phyloP scores from a whole-genome alignment of 2,329 filamentous ascomycete genomes.

The Diaporthe humulicola region DNA sequence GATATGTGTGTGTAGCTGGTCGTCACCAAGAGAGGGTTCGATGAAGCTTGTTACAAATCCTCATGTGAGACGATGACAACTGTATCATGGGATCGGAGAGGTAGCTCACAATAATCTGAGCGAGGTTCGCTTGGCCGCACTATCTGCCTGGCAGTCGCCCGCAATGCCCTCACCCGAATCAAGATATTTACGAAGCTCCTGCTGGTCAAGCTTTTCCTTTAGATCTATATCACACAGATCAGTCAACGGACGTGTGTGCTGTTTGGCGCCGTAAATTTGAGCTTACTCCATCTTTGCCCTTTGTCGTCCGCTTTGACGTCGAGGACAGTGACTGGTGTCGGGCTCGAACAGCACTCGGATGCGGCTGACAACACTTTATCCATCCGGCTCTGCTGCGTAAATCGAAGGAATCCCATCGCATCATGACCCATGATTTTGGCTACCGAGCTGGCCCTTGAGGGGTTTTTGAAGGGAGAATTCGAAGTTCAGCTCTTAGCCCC shows the following conservation, averaged over 20 bases:
- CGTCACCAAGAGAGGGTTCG: neutral
- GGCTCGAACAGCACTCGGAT: neutral
- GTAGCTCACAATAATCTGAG: neutral
- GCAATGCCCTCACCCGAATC: neutral
- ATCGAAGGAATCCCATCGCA: neutral
- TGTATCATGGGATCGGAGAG: neutral
- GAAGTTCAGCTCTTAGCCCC: neutral
- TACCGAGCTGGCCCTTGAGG: neutral
- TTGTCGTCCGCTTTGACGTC: too few relatives aligned
- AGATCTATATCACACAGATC: neutral
- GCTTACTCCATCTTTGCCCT: neutral
- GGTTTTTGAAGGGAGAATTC: neutral
- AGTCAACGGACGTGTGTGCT: neutral
- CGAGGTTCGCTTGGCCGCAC: neutral
- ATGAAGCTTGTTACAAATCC: neutral
- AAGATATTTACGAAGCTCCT: neutral
- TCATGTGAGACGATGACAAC: neutral
- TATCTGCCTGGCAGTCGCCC: neutral
- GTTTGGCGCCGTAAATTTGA: fast-evolving
- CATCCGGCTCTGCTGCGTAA: neutral
- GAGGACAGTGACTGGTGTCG: neutral
- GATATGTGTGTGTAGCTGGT: neutral
- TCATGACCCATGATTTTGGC: neutral
- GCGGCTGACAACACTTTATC: neutral
- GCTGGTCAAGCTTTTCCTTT: neutral